Base-by-base conservation (phyloP, 768 basidiomycete species). In the Agrocybe praecox region DNA sequence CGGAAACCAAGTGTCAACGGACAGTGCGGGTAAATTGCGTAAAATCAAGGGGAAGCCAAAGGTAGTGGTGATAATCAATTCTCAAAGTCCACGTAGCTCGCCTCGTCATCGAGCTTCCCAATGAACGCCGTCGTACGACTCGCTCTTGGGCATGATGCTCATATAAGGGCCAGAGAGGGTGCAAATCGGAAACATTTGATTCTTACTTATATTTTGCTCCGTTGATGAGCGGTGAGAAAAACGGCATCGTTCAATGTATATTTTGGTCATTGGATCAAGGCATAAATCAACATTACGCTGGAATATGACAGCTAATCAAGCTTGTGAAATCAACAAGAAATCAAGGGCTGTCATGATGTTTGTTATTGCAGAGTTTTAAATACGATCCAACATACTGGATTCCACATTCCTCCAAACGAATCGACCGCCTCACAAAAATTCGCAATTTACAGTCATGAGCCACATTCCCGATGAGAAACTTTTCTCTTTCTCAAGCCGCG, bases 391-490 rank as follows among this genome's bases (percentile, higher is more conserved):
- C 7, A 6, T 15, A 6, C 14, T 40, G 36, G 14, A 14, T 12
- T n/a, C 12, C 6, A 14, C n/a, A n/a, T n/a, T 40, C 14, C n/a
- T 40, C n/a, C 14, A 40, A 40, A 23, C 19, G 49, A 10, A 12
- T 26, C 21, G 46, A 42, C 10, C 23, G 19, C 15, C 32, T 46
- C 18, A 2, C 14, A 33, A 4, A 29, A 29, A 9, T 9, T 29
- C 9, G 26, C 26, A 29, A 29, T 4, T 29, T 29, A 29, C 19
- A 33, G 44, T 6, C 49, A 83, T 83, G 82, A 70, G 76, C 49
- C 58, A 70, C 18, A 76, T 84, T 55, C 66, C 74, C 6, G 82
- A 85, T 62, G 73, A 79, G 26, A 66, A 76, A 36, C 76, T 85
- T 8, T 76, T 77, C 66, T 58, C 71, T 6, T 61, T 80, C 56